phyloP scores from a whole-genome alignment of 2,329 filamentous ascomycete species.

The Trichoderma sp. region DNA sequence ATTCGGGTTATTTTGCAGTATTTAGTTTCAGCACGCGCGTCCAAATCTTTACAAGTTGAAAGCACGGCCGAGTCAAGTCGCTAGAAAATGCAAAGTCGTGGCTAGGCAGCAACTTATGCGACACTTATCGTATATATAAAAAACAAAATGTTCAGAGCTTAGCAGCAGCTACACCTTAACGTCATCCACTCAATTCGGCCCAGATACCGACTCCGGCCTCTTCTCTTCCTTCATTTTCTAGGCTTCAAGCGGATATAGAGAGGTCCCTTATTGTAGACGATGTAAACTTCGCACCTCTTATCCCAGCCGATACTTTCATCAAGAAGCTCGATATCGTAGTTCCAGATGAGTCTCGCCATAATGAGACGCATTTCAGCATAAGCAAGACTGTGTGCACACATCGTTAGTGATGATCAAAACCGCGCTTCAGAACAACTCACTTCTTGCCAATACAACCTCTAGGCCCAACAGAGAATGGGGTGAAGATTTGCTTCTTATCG shows the following conservation, averaged over 20 bases:
- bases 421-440: slow-evolving; percentile 21
- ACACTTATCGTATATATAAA: background rate
- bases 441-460: slow-evolving; percentile 35
- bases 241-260: slow-evolving; percentile 5
- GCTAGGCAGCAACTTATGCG: background rate
- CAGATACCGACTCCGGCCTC: background rate
- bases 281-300: background rate
- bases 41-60: background rate
- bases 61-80: background rate
- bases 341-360: slow-evolving; percentile 28
- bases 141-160: background rate
- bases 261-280: slow-evolving; percentile 14
- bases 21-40: background rate
- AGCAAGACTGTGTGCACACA: slow-evolving; percentile 26
- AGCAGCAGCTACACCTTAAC: background rate
- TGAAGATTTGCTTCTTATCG: slow-evolving; percentile 28
- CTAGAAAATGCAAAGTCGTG: background rate
- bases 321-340: slow-evolving; percentile 31
- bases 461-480: slow-evolving; percentile 33
- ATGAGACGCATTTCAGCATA: slow-evolving; percentile 34
- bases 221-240: background rate
- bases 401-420: background rate
- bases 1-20: background rate
- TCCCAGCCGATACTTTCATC: slow-evolving; percentile 17
- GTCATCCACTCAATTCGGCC: background rate